Evolutionary conservation across 108 stramenopile species (phyloP), one percentile per base, ranked within the genome.

Genomic region (Nannochloropsis gaditana): DNA sequence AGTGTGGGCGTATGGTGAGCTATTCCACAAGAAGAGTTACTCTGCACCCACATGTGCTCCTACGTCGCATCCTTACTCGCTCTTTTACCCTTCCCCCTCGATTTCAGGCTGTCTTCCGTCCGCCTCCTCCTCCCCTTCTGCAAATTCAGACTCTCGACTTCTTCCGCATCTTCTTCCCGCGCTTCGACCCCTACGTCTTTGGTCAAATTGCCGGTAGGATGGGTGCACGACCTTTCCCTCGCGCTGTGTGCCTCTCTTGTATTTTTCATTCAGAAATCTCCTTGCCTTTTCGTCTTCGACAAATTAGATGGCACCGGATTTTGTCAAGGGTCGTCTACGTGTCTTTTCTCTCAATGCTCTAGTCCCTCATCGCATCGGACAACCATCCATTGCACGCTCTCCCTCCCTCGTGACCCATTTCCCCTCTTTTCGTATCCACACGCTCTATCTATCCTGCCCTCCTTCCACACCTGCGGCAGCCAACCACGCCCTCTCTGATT

Each of bases 81-180:
- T 15, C 47, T 15, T 50, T 10, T 50, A 50, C 47, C 10, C 47
- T 1, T 15, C 10, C 47, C 10, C 47, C 31, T 31, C 31, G 31
- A 80, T 21, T 19, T 19, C 80, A 81, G 43, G 86, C 86, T 17
- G 45, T 87, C 41, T 50, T 87, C 10, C 42, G n/a, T 42, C 83
- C 80, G 8, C 83, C 86, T 17, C 21, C 80, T 31, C 80, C 9
- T 41, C 41, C 41, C 41, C 8, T 31, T 43, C 43, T 21, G 10
- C 79, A 90, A 43, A 89, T 93, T 19, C 92, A 93, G 44, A 93
- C 92, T 15, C 90, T 93, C 31, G 93, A 93, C 85, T 94, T 90
- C 81, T 92, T 93, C 84, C 87, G 92, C 21, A 88, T 86, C 42
- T 91, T 93, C 84, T 45, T 92, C 42, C 43, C 87, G 41, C 59